A percentile compares a stretch with the other conserved stretches of the same genome.
phyloP scores from a whole-genome alignment of 2,329 filamentous ascomycete genomes.

The Venturia aucupariae region DNA sequence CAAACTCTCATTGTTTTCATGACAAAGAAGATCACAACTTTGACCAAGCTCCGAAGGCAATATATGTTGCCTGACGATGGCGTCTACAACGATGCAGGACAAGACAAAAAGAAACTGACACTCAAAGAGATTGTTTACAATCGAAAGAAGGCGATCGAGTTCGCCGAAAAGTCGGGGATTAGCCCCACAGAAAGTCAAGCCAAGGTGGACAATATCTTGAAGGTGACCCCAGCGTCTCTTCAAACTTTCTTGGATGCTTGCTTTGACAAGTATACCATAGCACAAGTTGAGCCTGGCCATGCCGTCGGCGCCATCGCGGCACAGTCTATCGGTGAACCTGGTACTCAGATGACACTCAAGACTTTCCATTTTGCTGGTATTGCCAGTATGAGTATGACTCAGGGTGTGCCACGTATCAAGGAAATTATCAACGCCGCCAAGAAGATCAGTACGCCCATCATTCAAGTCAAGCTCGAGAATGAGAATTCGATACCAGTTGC shows the following conservation, averaged over 20 bases:
- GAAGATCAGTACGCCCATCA: conserved; percentile 86
- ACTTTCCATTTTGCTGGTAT: conserved; percentile 99
- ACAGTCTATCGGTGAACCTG: conserved; percentile 95
- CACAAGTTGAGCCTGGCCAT: conserved; percentile 87
- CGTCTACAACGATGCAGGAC: not conserved
- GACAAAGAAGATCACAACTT: not conserved
- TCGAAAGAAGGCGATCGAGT: conserved; percentile 1
- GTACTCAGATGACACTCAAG: conserved; percentile 98
- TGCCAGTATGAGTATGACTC: conserved; percentile 97
- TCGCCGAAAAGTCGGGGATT: not conserved
- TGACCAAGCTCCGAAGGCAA: conserved; percentile 3
- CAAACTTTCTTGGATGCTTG: conserved; percentile 71
- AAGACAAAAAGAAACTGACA: not conserved
- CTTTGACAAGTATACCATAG: conserved; percentile 80
- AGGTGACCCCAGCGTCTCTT: conserved; percentile 69
- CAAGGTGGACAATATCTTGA: conserved; percentile 64
- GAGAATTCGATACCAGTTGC: conserved; percentile 66
- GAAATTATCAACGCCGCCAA: conserved; percentile 99
- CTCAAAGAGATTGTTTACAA: not conserved
- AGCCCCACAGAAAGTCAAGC: conserved; percentile 2
- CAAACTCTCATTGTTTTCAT: not conserved
- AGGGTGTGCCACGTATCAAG: conserved; percentile 99
- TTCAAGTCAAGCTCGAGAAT: conserved; percentile 75
- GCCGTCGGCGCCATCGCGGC: conserved; percentile 93
- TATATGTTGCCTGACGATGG: conserved; percentile 7